Evolutionary conservation across 1,284 basidiomycete genomes (phyloP).

Genomic region (Megacollybia platyphylla): DNA sequence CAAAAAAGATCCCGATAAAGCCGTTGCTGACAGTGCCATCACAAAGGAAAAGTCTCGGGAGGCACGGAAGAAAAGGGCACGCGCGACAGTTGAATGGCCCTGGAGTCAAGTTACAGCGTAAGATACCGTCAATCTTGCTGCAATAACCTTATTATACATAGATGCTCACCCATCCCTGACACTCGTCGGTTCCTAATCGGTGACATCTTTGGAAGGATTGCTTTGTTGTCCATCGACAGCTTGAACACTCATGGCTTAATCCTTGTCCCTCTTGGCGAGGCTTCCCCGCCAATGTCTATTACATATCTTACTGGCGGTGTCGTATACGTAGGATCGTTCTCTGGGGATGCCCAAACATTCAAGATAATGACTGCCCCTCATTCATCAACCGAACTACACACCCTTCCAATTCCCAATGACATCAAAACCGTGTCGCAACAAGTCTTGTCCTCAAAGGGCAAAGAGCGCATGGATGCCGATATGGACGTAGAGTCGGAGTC

Average conservation of each 20-base stretch:
- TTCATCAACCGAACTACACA: constrained; percentile 26
- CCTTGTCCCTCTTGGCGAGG: constrained; percentile 64
- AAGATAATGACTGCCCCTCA: constrained; percentile 36
- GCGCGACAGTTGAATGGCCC: constrained; percentile 51
- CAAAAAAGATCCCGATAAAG: constrained; percentile 28
- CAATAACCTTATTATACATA: constrained; percentile 23
- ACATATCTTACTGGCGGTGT: constrained; percentile 65
- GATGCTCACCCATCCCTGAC: constrained; percentile 31
- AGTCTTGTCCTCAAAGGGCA: constrained; percentile 15
- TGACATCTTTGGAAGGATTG: constrained; percentile 67
- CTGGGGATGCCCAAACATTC: constrained; percentile 73
- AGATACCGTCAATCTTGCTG: constrained; percentile 11
- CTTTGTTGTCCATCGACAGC: constrained; percentile 46
- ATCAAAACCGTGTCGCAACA: constrained; percentile 26
- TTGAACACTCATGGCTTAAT: constrained; percentile 34
- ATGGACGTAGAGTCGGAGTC: constrained; percentile 6
- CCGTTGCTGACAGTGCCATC: constrained; percentile 27
- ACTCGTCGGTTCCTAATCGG: constrained; percentile 52
- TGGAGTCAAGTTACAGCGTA: constrained; percentile 58
- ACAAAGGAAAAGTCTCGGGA: constrained; percentile 46
- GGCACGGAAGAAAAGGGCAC: constrained; percentile 36
- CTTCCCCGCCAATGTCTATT: constrained; percentile 67
- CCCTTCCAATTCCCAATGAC: constrained; percentile 35
- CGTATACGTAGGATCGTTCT: constrained; percentile 77
- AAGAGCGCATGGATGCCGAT: constrained; percentile 15